Evolutionary conservation across 768 basidiomycete species (phyloP), one percentile per base, ranked within the genome.

Genomic region (Tricholoma flavovirens): DNA sequence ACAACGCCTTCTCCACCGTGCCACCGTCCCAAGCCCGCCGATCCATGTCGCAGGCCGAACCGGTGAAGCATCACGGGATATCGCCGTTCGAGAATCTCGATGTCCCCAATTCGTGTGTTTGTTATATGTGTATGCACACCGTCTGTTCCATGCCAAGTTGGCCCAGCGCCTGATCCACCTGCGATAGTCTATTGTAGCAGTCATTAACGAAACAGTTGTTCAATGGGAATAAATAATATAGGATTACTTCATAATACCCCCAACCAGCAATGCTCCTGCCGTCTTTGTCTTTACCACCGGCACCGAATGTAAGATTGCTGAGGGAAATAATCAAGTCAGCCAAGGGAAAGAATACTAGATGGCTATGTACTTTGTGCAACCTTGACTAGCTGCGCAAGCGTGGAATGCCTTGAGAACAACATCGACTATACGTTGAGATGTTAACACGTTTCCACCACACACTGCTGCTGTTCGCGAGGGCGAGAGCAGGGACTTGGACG

Each of bases 81-180:
- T 43, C 95, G 84, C 49, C 94, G 82, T 67, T 98, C 95, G 33
- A 98, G 79, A 64, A 96, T 88, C 67, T 98, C 95, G 33, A 94
- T 87, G 63, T 98, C 95, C 19, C 92, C 92, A 42, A 94, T 94
- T 10, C 92, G 84, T 9, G 92, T 93, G 69, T 93, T 94, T 0
- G 94, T 94, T 62, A 93, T 93, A 65, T 94, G 91, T 1, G 92
- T 93, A 68, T 96, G 94, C 2, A 96, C 90, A 6, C 94, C 94
- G 22, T 90, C 90, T 14, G 92, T 93, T 3, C 95, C 95, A 64
- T 94, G 84, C 94, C 93, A 96, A 9, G 71, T 69, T 2, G 89
- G 86, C 0, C 95, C 94, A 0, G 95, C 93, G 4, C 95, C 95
- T 4, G 90, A 90, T 19, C 95, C 95, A 7, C 94, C 95, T 3